Conservation (phyloP, 1,139 yeast genomes). For the Kurtzmaniella quercitrusa region DNA sequence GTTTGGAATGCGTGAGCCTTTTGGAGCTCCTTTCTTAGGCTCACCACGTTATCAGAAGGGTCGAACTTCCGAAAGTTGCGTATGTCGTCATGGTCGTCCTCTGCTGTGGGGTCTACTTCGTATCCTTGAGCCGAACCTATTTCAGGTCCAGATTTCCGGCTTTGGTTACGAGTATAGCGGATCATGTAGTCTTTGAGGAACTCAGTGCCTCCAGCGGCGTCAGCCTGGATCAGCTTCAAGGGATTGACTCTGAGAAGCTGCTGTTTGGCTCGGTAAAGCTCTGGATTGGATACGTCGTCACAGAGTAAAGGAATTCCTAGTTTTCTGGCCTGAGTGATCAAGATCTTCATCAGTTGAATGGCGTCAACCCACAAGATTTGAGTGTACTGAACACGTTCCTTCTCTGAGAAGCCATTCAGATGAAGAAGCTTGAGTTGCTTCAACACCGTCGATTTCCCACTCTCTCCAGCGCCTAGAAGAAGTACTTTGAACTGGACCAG, state of each 20-base stretch:
- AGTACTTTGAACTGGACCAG: conserved; percentile 57
- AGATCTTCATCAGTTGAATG: conserved; percentile 79
- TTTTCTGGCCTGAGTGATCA: conserved; percentile 68
- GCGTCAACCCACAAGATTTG: conserved; percentile 96
- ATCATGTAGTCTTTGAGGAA: conserved; percentile 63
- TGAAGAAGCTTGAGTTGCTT: conserved; percentile 87
- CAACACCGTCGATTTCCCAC: conserved; percentile 93
- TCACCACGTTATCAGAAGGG: background rate
- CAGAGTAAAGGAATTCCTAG: conserved; percentile 58
- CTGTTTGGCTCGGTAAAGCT: conserved; percentile 42
- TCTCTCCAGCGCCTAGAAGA: conserved; percentile 89
- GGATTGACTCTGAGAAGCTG: conserved; percentile 54
- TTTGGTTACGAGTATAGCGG: conserved; percentile 53
- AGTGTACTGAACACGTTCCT: conserved; percentile 75
- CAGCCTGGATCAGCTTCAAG: conserved; percentile 57
- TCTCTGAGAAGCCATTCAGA: conserved; percentile 77
- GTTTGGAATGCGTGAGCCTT: conserved; percentile 9
- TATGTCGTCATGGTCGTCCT: conserved; percentile 11
- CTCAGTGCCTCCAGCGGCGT: conserved; percentile 63
- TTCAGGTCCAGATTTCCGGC: conserved; percentile 31
- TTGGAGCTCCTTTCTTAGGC: conserved; percentile 4
- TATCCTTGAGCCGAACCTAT: conserved; percentile 1
- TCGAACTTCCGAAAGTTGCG: conserved; percentile 3
- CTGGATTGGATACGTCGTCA: conserved; percentile 45
- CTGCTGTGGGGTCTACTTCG: conserved; percentile 9